Percentiles rank a stretch among this genome's conserved stretches.
phyloP scores from a whole-genome alignment of 2,329 filamentous ascomycete species.

The Zopfia rhizophila region DNA sequence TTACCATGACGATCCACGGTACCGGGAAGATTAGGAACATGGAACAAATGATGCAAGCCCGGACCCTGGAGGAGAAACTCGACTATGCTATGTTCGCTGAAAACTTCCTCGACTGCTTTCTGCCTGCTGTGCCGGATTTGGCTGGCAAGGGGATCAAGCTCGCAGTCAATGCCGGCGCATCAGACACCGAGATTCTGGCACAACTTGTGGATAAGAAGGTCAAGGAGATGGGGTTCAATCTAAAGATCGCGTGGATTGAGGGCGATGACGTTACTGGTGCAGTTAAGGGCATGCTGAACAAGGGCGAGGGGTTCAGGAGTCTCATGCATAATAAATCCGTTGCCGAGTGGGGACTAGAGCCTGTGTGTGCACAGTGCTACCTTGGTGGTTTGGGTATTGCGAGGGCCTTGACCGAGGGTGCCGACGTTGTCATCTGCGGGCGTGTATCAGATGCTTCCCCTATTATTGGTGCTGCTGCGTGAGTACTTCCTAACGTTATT shows the following conservation, averaged over 20 bases:
- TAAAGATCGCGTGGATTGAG: constrained; percentile 53
- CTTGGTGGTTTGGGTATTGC: constrained; percentile 57
- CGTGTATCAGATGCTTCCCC: constrained; percentile 56
- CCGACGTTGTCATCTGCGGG: constrained; percentile 57
- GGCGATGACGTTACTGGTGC: constrained; percentile 55
- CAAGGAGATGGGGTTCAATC: constrained; percentile 32
- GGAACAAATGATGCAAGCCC: constrained; percentile 53
- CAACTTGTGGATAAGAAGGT: constrained; percentile 39
- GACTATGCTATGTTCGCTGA: constrained; percentile 40
- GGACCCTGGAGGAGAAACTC: constrained; percentile 52
- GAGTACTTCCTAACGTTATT: constrained; percentile 3
- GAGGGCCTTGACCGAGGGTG: constrained; percentile 51
- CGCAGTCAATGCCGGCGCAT: constrained; percentile 45
- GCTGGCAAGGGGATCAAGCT: constrained; percentile 41
- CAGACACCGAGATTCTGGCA: constrained; percentile 38
- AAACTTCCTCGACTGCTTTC: constrained; percentile 62
- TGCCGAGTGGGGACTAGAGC: constrained; percentile 45
- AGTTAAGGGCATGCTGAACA: constrained; percentile 49
- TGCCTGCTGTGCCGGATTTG: constrained; percentile 49
- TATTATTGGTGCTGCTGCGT: constrained; percentile 53
- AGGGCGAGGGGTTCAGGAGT: constrained; percentile 49
- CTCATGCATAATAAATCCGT: constrained; percentile 53
- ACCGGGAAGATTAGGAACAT: constrained; percentile 41
- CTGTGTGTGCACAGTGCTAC: constrained; percentile 50
- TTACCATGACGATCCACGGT: constrained; percentile 43